Base-by-base conservation (phyloP, 176 grass and related monocot species). In the Otatea glauca region DNA sequence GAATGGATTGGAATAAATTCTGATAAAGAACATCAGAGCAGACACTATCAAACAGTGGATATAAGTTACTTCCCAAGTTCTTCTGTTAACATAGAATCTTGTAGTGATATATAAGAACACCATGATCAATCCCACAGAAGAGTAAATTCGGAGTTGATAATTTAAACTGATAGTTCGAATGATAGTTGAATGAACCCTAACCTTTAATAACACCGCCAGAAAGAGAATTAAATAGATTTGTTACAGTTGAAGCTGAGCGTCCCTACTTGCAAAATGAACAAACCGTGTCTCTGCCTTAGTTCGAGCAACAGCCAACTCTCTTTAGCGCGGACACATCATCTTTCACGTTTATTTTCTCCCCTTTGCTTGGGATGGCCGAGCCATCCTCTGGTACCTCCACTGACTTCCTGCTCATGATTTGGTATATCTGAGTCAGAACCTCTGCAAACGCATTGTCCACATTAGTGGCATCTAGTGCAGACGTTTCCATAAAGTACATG, bases 401-500 rank as follows among this genome's bases (percentile, higher is more conserved):
- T 4, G 83, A 41, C 86, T 87, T 91, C 83, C 81, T 94, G 86
- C 84, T 88, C 37, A 82, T 78, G 50, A 51, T 89, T 49, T 90
- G 86, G 79, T 91, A 89, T 68, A 94, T 94, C 89, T 91, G 74
- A 61, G 92, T 89, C 89, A 94, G 63, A 38, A 91, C 92, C 86
- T 94, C 92, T 5, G 89, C 77, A 21, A 94, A 94, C 0, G 92
- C 80, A 62, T 73, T 86, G 51, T 89, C 86, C 37, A 94, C 92
- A 9, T 94, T 94, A 13, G 80, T 91, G 18, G 92, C 89, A 17
- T 94, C 92, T 0, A 94, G 74, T 1, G 92, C 92, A 18, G 89
- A 91, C 0, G 92, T 94, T 55, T 94, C 92, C 92, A 91, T 91
- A 86, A 94, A 94, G 79, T 89, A 94, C 72, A 94, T 68, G 20